Evolutionary conservation across 169 alveolate genomes (phyloP).

Genomic region (Plasmodium relictum): DNA sequence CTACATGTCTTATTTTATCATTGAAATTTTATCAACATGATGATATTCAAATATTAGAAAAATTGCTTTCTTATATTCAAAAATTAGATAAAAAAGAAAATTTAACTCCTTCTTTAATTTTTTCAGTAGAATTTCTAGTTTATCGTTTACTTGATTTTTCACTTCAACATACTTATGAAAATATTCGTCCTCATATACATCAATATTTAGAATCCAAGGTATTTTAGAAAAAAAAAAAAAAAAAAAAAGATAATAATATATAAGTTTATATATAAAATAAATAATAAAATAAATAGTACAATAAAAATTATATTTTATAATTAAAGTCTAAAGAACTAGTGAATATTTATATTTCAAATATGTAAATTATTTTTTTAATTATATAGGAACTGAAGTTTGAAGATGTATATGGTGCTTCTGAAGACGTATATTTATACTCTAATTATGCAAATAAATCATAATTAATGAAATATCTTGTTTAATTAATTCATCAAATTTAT

Average conservation of each 20-base stretch:
- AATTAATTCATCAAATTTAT: background rate
- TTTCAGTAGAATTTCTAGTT: constrained; percentile 80
- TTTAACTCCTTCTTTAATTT: constrained; percentile 79
- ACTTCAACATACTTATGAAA: constrained; percentile 80
- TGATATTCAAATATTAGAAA: constrained; percentile 81
- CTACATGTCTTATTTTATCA: constrained; percentile 84
- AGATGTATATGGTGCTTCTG: constrained; percentile 69
- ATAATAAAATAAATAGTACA: too few species aligned
- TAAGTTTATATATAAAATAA: too few species aligned
- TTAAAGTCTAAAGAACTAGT: background rate
- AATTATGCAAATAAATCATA: constrained; percentile 16
- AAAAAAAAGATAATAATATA: background rate
- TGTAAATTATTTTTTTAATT: background rate
- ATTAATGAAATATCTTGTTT: background rate
- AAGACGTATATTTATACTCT: constrained; percentile 57
- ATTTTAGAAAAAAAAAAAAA: background rate
- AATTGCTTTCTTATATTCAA: constrained; percentile 77
- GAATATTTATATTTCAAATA: background rate
- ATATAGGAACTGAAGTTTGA: constrained; percentile 62
- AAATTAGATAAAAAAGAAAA: constrained; percentile 79
- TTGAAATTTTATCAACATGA: constrained; percentile 86
- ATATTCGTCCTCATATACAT: constrained; percentile 80
- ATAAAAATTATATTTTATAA: too few species aligned
- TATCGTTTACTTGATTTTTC: constrained; percentile 79
- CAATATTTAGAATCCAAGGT: constrained; percentile 84